These are phyloP conservation scores for Rubia tinctorum DNA, from an alignment of 305 asterid genomes.

Conservation along the genomic window DNA sequence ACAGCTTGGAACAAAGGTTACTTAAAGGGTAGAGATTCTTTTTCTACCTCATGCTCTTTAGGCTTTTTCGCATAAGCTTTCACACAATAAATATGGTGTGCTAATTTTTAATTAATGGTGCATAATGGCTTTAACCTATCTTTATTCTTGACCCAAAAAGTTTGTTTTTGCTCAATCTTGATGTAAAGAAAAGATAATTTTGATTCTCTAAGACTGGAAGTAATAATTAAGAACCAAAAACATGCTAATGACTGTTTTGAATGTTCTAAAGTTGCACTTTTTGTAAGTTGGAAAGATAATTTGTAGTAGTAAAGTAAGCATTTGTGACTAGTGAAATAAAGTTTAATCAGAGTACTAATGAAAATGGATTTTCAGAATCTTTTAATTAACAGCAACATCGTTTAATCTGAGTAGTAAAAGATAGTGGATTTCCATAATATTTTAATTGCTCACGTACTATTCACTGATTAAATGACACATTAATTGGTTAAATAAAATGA, in stretches of 20 bases:
- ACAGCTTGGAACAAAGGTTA: constrained; percentile 94
- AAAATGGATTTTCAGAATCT: background rate
- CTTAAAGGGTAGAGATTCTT: constrained; percentile 82
- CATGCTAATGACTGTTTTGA: background rate
- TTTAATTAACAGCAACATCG: background rate
- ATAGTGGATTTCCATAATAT: background rate
- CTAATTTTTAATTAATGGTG: background rate
- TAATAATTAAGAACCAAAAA: background rate
- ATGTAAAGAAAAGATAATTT: background rate
- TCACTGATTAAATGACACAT: too few species aligned
- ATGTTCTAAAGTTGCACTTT: constrained; percentile 10
- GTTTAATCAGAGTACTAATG: background rate
- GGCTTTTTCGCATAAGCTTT: constrained; percentile 28
- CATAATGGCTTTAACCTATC: constrained; percentile 9
- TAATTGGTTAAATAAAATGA: too few species aligned
- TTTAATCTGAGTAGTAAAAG: background rate
- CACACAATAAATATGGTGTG: constrained; percentile 16
- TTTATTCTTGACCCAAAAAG: constrained; percentile 8
- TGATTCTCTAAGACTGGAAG: background rate
- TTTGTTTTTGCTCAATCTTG: constrained; percentile 8
- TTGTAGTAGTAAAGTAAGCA: background rate
- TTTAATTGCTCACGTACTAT: too few species aligned
- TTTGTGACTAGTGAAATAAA: background rate
- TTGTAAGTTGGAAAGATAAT: background rate
- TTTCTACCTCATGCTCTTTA: constrained; percentile 21